phyloP scores from a whole-genome alignment of 495 filamentous ascomycete genomes.

The Friedmanniomyces simplex region DNA sequence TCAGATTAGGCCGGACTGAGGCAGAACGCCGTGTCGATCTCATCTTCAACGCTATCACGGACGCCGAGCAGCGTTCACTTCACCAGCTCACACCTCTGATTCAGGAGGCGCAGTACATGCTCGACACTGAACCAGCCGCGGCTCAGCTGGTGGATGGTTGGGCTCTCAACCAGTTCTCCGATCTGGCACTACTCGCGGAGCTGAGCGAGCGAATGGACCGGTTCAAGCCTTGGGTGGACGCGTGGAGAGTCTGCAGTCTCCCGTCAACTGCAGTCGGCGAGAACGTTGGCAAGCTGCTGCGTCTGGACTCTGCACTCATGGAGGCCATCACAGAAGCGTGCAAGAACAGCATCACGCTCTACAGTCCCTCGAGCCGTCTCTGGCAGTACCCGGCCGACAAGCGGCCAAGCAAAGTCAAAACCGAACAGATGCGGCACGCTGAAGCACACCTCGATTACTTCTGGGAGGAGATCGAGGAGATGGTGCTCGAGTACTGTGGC shows the following conservation, averaged over 20 bases:
- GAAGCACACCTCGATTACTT: conserved; percentile 42
- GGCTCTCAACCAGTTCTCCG: not conserved
- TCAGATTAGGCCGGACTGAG: not conserved
- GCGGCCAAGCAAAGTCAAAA: conserved; percentile 36
- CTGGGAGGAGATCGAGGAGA: conserved; percentile 30
- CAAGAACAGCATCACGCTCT: not conserved
- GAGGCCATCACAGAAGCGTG: not conserved
- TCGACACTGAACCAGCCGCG: conserved; percentile 6
- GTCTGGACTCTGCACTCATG: not conserved
- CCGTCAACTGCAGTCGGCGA: not conserved
- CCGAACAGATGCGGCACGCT: conserved; percentile 34
- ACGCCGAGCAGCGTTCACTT: not conserved
- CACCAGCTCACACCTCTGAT: not conserved
- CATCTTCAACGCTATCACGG: not conserved
- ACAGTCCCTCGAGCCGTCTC: not conserved
- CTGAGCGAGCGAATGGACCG: not conserved
- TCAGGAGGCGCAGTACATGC: conserved; percentile 9
- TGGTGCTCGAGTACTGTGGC: not conserved
- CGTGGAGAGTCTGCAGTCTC: not conserved
- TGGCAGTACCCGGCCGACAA: conserved; percentile 44
- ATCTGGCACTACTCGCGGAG: conserved; percentile 5
- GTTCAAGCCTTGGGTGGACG: not conserved
- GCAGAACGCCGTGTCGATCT: conserved; percentile 3
- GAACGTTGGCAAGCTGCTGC: conserved; percentile 5
- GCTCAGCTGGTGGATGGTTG: conserved; percentile 1